Evolutionary conservation across 225 moss, liverwort and hornwort species (phyloP).

Genomic region (Pseudisothecium myosuroides): DNA sequence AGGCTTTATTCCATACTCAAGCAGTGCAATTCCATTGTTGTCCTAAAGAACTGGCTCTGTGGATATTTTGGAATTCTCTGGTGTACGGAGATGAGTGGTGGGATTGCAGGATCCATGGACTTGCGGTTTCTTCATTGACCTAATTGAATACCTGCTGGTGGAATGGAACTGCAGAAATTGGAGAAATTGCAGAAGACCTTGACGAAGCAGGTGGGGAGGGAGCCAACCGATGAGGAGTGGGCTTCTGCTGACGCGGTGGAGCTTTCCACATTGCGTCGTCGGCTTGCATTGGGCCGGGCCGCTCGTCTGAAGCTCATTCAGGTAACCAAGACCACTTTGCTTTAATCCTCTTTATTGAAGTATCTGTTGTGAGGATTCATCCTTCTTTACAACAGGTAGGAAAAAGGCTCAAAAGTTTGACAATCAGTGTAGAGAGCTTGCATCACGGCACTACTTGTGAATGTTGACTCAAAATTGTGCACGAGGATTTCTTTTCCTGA

Average conservation of each 20-base stretch:
- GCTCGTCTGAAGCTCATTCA: constrained; percentile 82
- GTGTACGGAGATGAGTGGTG: too few species aligned
- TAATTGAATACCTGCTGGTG: not conserved
- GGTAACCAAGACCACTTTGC: not conserved
- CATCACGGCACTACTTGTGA: not conserved
- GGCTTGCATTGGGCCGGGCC: constrained; percentile 58
- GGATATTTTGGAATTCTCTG: not conserved
- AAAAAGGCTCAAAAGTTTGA: not conserved
- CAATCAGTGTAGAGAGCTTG: not conserved
- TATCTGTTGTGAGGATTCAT: not conserved
- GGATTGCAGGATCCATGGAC: not conserved
- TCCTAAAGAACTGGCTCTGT: too few species aligned
- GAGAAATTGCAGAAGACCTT: constrained; percentile 22
- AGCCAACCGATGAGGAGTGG: constrained; percentile 67
- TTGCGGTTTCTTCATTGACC: not conserved
- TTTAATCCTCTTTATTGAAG: too few species aligned
- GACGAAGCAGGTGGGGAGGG: constrained; percentile 31
- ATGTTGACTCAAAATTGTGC: not conserved
- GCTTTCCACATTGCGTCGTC: constrained; percentile 45
- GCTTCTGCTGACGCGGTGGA: constrained; percentile 57
- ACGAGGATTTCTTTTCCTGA: not conserved
- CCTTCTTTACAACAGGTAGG: too few species aligned
- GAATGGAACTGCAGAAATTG: constrained; percentile 27
- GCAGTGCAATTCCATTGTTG: not conserved
- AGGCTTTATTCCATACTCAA: too few species aligned